Base-by-base conservation (phyloP, 75 land plant genomes). In the Picea glauca region DNA sequence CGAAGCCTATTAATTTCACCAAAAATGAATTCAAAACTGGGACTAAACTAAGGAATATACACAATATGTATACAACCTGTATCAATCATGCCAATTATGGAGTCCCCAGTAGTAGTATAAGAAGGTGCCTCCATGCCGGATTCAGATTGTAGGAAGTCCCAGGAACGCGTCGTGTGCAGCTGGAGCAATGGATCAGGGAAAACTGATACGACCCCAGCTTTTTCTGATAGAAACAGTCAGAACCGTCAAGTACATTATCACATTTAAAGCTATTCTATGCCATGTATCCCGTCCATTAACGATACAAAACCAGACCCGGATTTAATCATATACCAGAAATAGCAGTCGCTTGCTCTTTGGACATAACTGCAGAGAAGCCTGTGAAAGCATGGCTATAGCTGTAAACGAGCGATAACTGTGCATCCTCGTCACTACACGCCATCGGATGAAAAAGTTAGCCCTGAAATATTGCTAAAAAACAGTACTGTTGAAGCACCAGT, bases 131-230 rank as follows among this genome's bases (percentile, higher is more conserved):
- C 75, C 1, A 84, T 56, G 14, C 54, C 77, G 4, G 83, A 75
- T 63, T 85, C 85, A 30, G 82, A 54, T 21, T 87, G 84, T n/a
- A 93, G 78, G 81, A 91, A 95, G 43, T 93, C 92, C 98, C 98
- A 95, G n/a, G 98, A 93, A 35, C 83, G 90, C 3, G 98, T 95
- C 7, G 98, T 95, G 76, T 93, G 96, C 56, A 91, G 87, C 56
- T 88, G 58, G 8, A 81, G 78, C 11, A 87, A 31, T 7, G 84
- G 83, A 66, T 91, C 96, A 1, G 78, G 86, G 80, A 95, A 93
- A 1, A 93, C 94, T 3, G 96, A 93, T 23, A 95, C 88, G 1
- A 95, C 92, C 23, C 90, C 96, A 1, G 87, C 79, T 78, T 81
- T 86, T 38, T 58, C 88, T 86, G 88, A 77, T 58, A 18, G 35